Conservation (phyloP, 2,329 filamentous ascomycete species). For the Cytospora piceae region DNA sequence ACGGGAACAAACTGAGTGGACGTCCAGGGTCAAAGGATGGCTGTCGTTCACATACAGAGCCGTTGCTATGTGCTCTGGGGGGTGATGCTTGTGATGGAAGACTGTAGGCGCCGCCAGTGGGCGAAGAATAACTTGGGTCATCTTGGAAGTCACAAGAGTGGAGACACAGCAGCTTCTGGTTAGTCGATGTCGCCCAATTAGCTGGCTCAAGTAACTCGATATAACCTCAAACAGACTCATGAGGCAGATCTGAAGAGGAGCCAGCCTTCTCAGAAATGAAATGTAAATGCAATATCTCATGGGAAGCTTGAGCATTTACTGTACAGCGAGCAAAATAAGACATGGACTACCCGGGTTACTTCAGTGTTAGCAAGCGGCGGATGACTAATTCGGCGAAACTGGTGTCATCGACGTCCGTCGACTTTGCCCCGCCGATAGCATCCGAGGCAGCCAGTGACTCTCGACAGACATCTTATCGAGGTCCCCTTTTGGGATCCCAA, state of each 20-base stretch:
- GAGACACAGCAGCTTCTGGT: background rate
- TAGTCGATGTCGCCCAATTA: background rate
- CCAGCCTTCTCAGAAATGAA: background rate
- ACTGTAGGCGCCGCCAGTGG: background rate
- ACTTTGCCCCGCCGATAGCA: conserved; percentile 20
- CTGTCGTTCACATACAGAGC: background rate
- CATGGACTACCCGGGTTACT: background rate
- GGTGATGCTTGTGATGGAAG: background rate
- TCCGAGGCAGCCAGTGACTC: background rate
- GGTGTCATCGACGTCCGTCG: background rate
- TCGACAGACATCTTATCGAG: conserved; percentile 13
- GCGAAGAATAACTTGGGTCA: background rate
- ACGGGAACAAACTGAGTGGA: background rate
- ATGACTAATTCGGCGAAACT: conserved; percentile 16
- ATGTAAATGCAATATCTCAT: background rate
- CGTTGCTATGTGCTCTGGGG: background rate
- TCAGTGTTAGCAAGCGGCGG: background rate
- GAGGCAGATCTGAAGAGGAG: background rate
- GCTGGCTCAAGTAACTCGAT: background rate
- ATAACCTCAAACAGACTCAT: background rate
- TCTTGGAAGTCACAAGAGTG: background rate
- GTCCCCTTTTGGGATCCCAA: conserved; percentile 22
- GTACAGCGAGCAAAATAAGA: background rate
- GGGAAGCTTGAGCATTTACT: background rate
- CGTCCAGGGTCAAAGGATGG: background rate